A percentile compares a stretch with the other conserved stretches of the same genome.
phyloP scores from a whole-genome alignment of 2,329 filamentous ascomycete genomes.

The Proliferodiscus dingleyae region DNA sequence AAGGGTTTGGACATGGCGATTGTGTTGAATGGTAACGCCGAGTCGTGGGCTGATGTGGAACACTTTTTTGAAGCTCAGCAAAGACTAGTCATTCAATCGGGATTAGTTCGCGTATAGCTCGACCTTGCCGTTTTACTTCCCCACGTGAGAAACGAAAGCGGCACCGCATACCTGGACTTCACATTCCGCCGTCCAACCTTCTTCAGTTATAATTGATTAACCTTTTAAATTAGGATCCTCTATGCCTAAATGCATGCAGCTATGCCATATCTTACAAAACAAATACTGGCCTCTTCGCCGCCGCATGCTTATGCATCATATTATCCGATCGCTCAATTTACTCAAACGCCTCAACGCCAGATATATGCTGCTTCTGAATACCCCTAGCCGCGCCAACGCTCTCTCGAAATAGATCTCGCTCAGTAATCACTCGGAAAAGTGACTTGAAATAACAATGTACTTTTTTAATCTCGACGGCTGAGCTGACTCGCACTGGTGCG shows the following conservation, averaged over 20 bases:
- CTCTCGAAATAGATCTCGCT: not conserved
- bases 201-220: not conserved
- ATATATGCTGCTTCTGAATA: conserved; percentile 8
- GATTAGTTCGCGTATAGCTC: not conserved
- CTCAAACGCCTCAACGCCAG: conserved; percentile 12
- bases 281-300: conserved; percentile 7
- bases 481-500: conserved; percentile 54
- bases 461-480: conserved; percentile 20
- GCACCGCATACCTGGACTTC: conserved; percentile 5
- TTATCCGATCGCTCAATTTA: conserved; percentile 9
- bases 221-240: conserved; percentile 7
- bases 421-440: not conserved
- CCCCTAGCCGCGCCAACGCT: not conserved
- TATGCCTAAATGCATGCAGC: conserved; percentile 5
- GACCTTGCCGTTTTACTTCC: not conserved
- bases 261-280: conserved; percentile 15
- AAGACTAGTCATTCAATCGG: not conserved
- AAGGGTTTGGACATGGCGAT: not conserved
- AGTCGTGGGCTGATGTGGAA: not conserved
- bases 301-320: conserved; percentile 6
- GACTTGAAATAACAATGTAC: not conserved
- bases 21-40: not conserved
- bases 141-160: not conserved
- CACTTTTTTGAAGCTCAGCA: not conserved
- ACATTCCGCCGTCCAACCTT: conserved; percentile 13